Evolutionary conservation across 371 early-diverging fungal genomes (phyloP).

Genomic region (Circinella umbellata): DNA sequence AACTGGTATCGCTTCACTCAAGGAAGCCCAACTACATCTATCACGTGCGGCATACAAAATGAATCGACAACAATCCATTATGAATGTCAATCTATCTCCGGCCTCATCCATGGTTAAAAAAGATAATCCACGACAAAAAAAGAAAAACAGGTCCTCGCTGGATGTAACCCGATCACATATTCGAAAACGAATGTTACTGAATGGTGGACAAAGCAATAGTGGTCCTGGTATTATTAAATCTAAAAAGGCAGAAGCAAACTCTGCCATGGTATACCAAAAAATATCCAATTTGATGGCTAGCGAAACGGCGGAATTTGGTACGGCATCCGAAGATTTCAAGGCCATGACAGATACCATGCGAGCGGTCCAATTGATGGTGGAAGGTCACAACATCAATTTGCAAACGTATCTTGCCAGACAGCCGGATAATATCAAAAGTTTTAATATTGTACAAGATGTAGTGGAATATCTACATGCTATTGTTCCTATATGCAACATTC

Average conservation of each 20-base stretch:
- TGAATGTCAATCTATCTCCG: slow-evolving; percentile 8
- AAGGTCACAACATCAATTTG: slow-evolving; percentile 60
- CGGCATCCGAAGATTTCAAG: slow-evolving; percentile 39
- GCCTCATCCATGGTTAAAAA: neutral
- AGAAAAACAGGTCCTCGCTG: slow-evolving; percentile 10
- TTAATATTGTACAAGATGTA: slow-evolving; percentile 58
- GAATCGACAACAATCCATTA: slow-evolving; percentile 39
- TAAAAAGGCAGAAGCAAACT: slow-evolving; percentile 12
- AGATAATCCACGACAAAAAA: neutral
- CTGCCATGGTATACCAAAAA: slow-evolving; percentile 25
- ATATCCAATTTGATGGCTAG: slow-evolving; percentile 34
- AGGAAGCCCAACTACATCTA: slow-evolving; percentile 42
- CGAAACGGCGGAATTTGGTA: slow-evolving; percentile 35
- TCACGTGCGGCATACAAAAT: slow-evolving; percentile 36
- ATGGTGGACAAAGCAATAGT: neutral
- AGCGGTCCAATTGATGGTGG: slow-evolving; percentile 58
- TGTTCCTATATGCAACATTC: slow-evolving; percentile 46
- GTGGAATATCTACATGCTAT: slow-evolving; percentile 61
- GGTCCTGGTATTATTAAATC: neutral
- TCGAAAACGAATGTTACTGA: slow-evolving; percentile 10
- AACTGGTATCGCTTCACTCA: slow-evolving; percentile 40
- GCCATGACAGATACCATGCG: slow-evolving; percentile 56
- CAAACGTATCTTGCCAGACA: slow-evolving; percentile 58
- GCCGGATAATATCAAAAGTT: slow-evolving; percentile 62
- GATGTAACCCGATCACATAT: slow-evolving; percentile 10